These are phyloP conservation scores for Ogataea salicorniae DNA, from an alignment of 805 yeast species.

Conservation along the genomic window DNA sequence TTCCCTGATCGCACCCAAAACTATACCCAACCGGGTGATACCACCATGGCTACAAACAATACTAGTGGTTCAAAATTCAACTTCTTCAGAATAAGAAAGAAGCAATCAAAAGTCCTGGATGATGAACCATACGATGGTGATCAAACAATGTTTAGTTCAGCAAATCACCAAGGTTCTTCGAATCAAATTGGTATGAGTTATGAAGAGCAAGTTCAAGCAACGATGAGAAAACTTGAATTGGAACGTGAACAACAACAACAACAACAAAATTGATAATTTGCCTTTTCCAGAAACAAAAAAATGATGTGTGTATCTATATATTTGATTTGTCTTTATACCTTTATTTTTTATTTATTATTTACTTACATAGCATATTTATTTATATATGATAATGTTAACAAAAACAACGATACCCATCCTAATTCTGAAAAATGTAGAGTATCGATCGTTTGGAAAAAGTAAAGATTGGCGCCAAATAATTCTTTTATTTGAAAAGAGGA, in stretches of 20 bases:
- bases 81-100: constrained; percentile 1
- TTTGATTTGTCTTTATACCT: background rate
- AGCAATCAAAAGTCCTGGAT: background rate
- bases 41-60: background rate
- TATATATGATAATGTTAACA: too few species aligned
- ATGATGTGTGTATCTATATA: background rate
- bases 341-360: background rate
- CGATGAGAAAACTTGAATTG: constrained; percentile 1
- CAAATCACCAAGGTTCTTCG: background rate
- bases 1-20: background rate
- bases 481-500: too few species aligned
- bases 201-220: constrained; percentile 3
- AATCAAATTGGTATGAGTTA: background rate
- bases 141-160: too few species aligned
- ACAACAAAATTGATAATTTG: background rate
- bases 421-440: too few species aligned
- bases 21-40: background rate
- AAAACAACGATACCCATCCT: too few species aligned
- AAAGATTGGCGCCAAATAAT: too few species aligned
- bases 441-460: too few species aligned
- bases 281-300: background rate
- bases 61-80: constrained; percentile 1
- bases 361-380: background rate
- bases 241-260: background rate
- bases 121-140: background rate